Evolutionary conservation across 805 yeast genomes (phyloP), one percentile per base, ranked within the genome.

Genomic region (Saccharomycopsis fibuligera): DNA sequence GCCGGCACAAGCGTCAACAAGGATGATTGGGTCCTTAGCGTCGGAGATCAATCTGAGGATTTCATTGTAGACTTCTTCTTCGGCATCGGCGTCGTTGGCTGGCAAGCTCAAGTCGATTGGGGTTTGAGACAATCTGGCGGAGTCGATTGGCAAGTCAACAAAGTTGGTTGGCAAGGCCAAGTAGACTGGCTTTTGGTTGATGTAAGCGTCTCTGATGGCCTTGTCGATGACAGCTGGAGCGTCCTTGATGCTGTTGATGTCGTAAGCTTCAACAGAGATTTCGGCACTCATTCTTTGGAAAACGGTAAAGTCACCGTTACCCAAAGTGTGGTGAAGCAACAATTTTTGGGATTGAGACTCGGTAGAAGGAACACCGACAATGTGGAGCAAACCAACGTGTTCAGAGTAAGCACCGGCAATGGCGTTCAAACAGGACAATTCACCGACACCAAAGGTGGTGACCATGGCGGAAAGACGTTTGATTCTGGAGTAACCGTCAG

Each of bases 381-480:
- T 76, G 68, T 86, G 95, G 56, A 86, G 68, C 57, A 86, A 66
- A 59, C 93, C 93, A 54, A 87, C 90, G 68, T 86, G 95, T 68
- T 87, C 95, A 55, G 95, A 90, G 68, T 79, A 86, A 45, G 93
- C 73, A 59, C 96, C 96, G 40, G 90, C 95, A 62, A 87, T 75
- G 59, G 93, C 95, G 66, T 86, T 86, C 59, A 86, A 71, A 10
- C 95, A 91, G 25, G 85, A 76, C 61, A 86, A 74, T 67, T 86
- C 96, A 65, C 96, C 96, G 49, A 86, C 96, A 68, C 96, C 96
- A 64, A 86, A 86, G 44, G 96, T 86, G 64, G 95, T 86, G 60
- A 86, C 73, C 44, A 86, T 57, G 58, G 85, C 82, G 54, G 84
- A 76, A 62, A 86, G 68, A 51, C 90, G 83, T 68, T 84, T 86